phyloP scores from a whole-genome alignment of 2,329 filamentous ascomycete genomes.

The Graphiopsis chlorocephala region DNA sequence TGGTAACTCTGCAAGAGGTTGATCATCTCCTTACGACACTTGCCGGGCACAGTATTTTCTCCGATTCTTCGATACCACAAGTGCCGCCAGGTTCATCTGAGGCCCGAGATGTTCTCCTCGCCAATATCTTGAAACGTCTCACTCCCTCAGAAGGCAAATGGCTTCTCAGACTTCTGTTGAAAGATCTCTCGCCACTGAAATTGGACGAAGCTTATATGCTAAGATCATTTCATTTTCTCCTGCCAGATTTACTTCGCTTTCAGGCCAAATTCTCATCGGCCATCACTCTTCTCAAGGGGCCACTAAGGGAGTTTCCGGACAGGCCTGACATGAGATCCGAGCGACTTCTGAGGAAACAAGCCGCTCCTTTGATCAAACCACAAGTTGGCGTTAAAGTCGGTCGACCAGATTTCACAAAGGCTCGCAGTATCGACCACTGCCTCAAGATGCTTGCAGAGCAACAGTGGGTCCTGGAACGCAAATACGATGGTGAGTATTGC shows the following conservation, averaged over 20 bases:
- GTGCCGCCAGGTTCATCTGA: conserved; percentile 25
- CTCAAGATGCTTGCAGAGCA: conserved; percentile 59
- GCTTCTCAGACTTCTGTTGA: conserved; percentile 77
- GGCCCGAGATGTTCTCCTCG: conserved; percentile 48
- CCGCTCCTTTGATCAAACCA: conserved; percentile 39
- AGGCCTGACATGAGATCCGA: conserved; percentile 36
- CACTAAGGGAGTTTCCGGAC: conserved; percentile 39
- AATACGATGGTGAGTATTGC: conserved; percentile 84
- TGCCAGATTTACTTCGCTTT: conserved; percentile 68
- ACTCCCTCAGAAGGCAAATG: conserved; percentile 75
- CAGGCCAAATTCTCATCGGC: conserved; percentile 66
- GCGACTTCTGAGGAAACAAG: conserved; percentile 35
- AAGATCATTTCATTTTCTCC: conserved; percentile 62
- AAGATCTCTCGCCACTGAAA: conserved; percentile 66
- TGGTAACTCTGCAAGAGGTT: conserved; percentile 68
- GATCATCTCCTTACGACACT: conserved; percentile 64
- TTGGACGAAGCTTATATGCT: conserved; percentile 60
- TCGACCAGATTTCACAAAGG: conserved; percentile 46
- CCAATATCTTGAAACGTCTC: conserved; percentile 58
- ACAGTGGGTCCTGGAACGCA: conserved; percentile 72
- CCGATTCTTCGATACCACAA: conserved; percentile 57
- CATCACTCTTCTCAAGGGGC: conserved; percentile 51
- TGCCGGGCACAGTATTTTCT: conserved; percentile 68
- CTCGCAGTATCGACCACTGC: conserved; percentile 66
- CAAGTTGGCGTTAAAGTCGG: conserved; percentile 46